Percentiles rank a stretch among this genome's conserved stretches.
Conservation (phyloP, 1,139 yeast species). For the Yamadazyma spencermartinsiae region DNA sequence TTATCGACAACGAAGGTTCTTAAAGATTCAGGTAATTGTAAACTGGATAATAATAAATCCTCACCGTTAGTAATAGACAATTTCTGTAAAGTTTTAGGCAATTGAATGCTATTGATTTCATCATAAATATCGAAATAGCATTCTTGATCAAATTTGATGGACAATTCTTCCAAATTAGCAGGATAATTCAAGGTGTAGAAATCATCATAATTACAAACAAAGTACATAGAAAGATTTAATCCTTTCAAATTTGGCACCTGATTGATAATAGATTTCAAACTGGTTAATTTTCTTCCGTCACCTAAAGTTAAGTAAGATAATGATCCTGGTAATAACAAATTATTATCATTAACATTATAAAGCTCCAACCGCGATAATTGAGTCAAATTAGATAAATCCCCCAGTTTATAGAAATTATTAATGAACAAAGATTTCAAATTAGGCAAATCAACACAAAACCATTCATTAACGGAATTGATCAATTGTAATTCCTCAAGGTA, state of each 20-base stretch:
- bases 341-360: constrained; percentile 9
- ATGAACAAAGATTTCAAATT: constrained; percentile 7
- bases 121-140: constrained; percentile 10
- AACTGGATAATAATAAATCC: constrained; percentile 9
- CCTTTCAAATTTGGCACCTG: constrained; percentile 4
- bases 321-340: constrained; percentile 6
- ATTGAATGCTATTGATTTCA: constrained; percentile 8
- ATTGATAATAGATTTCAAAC: constrained; percentile 6
- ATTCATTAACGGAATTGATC: constrained; percentile 6
- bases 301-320: constrained; percentile 7
- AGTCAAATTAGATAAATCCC: constrained; percentile 8
- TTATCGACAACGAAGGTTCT: constrained; percentile 3
- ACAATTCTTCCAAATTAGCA: constrained; percentile 3
- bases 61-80: constrained; percentile 9
- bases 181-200: constrained; percentile 10
- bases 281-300: constrained; percentile 10
- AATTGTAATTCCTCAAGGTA: constrained; percentile 7
- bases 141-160: constrained; percentile 8
- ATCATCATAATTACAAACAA: constrained; percentile 7
- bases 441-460: constrained; percentile 9
- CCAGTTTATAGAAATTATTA: constrained; percentile 8
- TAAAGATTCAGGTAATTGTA: constrained; percentile 8
- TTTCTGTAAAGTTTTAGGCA: constrained; percentile 7
- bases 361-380: constrained; percentile 7
- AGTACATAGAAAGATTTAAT: constrained; percentile 5